Conservation (phyloP, 805 yeast genomes). For the Hanseniaspora singularis region DNA sequence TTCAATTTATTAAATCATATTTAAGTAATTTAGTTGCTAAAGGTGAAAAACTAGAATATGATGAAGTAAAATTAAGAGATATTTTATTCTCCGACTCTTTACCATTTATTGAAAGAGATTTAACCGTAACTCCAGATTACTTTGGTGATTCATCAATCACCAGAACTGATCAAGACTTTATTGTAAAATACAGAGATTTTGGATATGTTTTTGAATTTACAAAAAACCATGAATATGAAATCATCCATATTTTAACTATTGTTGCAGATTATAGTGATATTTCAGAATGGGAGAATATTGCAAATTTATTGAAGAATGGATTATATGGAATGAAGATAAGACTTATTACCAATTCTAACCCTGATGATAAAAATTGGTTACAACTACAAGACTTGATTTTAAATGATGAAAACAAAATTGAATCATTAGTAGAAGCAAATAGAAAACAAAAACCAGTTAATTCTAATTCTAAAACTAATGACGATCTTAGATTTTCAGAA, state of each 20-base stretch:
- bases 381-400: conserved; percentile 13
- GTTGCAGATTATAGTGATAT: conserved; percentile 43
- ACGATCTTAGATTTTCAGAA: conserved; percentile 3
- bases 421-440: conserved; percentile 3
- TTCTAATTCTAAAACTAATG: too few relatives aligned
- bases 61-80: conserved; percentile 21
- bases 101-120: conserved; percentile 33
- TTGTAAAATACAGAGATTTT: conserved; percentile 17
- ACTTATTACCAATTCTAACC: conserved; percentile 27
- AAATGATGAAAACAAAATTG: background rate
- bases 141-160: conserved; percentile 27
- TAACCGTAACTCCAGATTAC: conserved; percentile 40
- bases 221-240: conserved; percentile 20
- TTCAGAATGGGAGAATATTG: conserved; percentile 36
- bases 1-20: conserved; percentile 20
- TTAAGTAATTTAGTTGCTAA: conserved; percentile 11
- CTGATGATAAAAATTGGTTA: conserved; percentile 20
- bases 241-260: conserved; percentile 36
- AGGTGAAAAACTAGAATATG: conserved; percentile 10
- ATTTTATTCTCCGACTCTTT: conserved; percentile 25
- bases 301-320: conserved; percentile 21
- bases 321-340: conserved; percentile 33
- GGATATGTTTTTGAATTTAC: conserved; percentile 21
- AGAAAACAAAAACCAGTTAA: background rate
- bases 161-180: conserved; percentile 20